Base-by-base conservation (phyloP, 495 filamentous ascomycete species). In the Tuber magnatum region DNA sequence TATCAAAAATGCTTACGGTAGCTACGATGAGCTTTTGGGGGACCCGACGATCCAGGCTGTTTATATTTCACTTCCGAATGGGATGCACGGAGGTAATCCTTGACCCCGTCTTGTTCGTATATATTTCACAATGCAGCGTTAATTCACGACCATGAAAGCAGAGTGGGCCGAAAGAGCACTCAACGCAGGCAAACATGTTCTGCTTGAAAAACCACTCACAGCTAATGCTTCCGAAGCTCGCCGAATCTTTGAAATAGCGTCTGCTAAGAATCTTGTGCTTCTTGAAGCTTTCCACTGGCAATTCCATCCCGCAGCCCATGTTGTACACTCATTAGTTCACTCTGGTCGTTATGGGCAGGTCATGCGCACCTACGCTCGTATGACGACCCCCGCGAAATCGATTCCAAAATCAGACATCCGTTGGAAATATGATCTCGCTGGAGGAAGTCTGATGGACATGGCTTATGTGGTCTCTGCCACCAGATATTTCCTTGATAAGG, bases 381-480 rank as follows among this genome's bases (percentile, higher is more conserved):
- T 76, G 71, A 68, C 42, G 24, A 68, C 69, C 16, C 75, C 75
- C 5, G 40, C 22, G 28, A 51, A 51, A n/a, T 39, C 40, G n/a
- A n/a, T 76, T 20, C 41, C 71, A 22, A 35, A 40, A 40, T 84
- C 88, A 70, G 86, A 91, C 78, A 91, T 90, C 76, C 83, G 88
- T 5, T 90, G 85, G 83, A 75, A 85, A 35, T 90, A 87, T 75
- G 81, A 85, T 4, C 83, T 90, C 0, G 83, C 85, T 8, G 89
- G 90, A 0, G 90, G 89, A n/a, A 79, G 85, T 14, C 77, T 88
- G 70, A 88, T 91, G 88, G 88, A 90, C 76, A 82, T 88, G 9
- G 84, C 86, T 0, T 91, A 90, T 78, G 83, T 83, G 20, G 73
- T 88, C 20, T 84, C 83, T 28, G 76, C 83, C 8, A 75, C 88